These are phyloP conservation scores for Fusarium sp. DNA, from an alignment of 2,329 filamentous ascomycete genomes.

Conservation along the genomic window DNA sequence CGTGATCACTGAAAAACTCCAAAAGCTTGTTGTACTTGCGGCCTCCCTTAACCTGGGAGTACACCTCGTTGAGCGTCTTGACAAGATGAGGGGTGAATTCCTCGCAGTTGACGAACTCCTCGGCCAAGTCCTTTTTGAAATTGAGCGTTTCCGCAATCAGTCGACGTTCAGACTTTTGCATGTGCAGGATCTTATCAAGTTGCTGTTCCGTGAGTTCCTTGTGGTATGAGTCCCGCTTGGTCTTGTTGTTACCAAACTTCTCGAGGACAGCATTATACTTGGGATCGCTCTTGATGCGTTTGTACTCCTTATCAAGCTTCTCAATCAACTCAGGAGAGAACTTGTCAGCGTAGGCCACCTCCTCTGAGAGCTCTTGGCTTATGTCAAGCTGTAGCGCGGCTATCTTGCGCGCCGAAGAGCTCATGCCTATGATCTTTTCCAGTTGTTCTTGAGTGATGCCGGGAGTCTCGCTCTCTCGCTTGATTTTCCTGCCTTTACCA, in stretches of 20 bases:
- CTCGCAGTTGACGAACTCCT: conserved; percentile 5
- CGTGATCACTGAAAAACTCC: background rate
- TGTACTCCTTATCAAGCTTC: background rate
- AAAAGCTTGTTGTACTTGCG: background rate
- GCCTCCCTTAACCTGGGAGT: background rate
- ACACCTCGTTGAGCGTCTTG: conserved; percentile 9
- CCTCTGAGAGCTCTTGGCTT: background rate
- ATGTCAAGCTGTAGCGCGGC: background rate
- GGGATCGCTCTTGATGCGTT: background rate
- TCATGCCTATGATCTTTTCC: background rate
- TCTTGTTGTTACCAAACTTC: background rate
- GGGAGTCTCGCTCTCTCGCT: background rate
- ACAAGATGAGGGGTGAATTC: background rate
- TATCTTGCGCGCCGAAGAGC: background rate
- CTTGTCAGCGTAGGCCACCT: background rate
- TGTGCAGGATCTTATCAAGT: background rate
- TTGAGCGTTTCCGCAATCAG: background rate
- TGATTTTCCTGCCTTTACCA: too few species aligned
- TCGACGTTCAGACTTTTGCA: background rate
- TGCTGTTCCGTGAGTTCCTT: background rate
- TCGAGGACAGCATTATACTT: background rate
- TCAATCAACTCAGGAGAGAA: background rate
- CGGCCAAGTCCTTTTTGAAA: background rate
- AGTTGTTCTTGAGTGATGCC: background rate
- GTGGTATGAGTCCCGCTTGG: background rate